These are phyloP conservation scores for Inga laurina DNA, from an alignment of 306 rosid genomes.

Conservation along the genomic window DNA sequence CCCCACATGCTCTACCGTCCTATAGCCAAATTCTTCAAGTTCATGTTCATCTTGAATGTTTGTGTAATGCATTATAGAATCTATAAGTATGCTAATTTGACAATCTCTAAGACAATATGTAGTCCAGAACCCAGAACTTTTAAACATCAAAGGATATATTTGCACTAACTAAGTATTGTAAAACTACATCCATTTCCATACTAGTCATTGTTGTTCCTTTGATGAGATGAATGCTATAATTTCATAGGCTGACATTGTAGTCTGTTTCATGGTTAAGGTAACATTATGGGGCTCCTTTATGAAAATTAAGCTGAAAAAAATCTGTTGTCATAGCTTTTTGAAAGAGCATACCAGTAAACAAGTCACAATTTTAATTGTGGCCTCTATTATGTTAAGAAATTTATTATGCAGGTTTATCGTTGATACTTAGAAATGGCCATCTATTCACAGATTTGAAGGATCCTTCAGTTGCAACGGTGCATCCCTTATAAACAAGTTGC, in stretches of 20 bases:
- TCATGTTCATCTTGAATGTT: constrained; percentile 1
- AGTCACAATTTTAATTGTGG: no score
- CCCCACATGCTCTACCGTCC: constrained; percentile 7
- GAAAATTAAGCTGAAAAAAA: no score
- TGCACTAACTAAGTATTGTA: constrained; percentile 17
- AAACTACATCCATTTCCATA: background rate
- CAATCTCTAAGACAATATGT: background rate
- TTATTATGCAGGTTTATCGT: no score
- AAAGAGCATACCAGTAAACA: no score
- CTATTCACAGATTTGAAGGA: no score
- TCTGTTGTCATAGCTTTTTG: no score
- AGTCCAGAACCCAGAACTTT: background rate
- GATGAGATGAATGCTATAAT: background rate
- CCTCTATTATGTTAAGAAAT: no score
- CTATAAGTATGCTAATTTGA: constrained; percentile 11
- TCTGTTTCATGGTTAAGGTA: no score
- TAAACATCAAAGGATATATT: constrained; percentile 15
- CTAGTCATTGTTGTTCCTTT: background rate
- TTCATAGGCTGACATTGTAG: background rate
- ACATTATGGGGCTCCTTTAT: no score
- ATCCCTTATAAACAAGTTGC: no score
- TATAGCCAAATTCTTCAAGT: background rate
- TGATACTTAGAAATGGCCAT: no score
- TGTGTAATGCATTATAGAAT: background rate
- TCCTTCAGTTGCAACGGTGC: no score